These are phyloP conservation scores for Tricholoma sp. DNA, from an alignment of 768 basidiomycete genomes.

Conservation along the genomic window DNA sequence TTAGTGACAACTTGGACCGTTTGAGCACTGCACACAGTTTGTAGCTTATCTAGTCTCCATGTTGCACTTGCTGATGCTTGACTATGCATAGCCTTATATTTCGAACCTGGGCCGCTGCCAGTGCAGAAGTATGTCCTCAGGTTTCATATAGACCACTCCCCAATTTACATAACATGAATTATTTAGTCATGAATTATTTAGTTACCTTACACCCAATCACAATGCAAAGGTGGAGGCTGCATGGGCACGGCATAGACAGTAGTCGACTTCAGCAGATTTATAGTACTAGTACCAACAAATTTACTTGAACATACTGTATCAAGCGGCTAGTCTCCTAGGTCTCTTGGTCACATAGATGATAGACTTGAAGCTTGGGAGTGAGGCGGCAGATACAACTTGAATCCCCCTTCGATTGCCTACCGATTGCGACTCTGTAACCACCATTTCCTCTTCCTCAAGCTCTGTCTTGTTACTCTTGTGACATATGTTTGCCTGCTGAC, in stretches of 20 bases:
- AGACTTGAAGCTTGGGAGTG: not conserved
- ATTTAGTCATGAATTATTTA: no score
- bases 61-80: not conserved
- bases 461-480: not conserved
- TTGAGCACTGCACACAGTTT: not conserved
- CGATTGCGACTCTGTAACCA: not conserved
- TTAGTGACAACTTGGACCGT: not conserved
- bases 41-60: not conserved
- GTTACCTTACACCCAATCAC: no score
- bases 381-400: not conserved
- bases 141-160: not conserved
- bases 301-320: no score
- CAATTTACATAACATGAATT: not conserved
- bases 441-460: not conserved
- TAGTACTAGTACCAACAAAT: no score
- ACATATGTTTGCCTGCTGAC: no score
- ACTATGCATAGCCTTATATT: not conserved
- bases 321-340: no score
- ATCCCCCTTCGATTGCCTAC: not conserved
- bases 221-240: no score
- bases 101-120: not conserved
- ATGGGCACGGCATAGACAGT: no score
- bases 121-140: not conserved
- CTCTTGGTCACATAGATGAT: no score
- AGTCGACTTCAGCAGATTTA: no score